These are phyloP conservation scores for Eustoma russellianum DNA, from an alignment of 257 asterid species.

Conservation along the genomic window DNA sequence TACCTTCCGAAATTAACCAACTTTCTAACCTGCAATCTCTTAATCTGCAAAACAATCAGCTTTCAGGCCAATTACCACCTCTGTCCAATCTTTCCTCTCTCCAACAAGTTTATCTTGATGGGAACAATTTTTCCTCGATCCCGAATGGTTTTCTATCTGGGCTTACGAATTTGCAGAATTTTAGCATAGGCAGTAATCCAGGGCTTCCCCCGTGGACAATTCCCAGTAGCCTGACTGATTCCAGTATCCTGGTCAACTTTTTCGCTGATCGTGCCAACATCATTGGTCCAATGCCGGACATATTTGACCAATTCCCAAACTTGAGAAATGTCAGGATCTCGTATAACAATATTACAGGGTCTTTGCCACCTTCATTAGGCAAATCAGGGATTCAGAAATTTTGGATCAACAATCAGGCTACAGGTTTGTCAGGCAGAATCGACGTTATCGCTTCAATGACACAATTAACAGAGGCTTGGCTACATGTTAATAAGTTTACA, in stretches of 20 bases:
- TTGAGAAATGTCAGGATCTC: conserved; percentile 49
- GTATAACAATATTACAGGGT: conserved; percentile 56
- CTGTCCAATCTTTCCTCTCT: conserved; percentile 34
- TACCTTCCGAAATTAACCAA: conserved; percentile 43
- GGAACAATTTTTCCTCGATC: conserved; percentile 46
- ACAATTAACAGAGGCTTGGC: conserved; percentile 37
- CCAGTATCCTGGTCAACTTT: conserved; percentile 34
- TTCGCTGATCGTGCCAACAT: conserved; percentile 40
- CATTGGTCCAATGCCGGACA: conserved; percentile 55
- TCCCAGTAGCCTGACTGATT: conserved; percentile 37
- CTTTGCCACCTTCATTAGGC: conserved; percentile 51
- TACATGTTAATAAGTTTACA: conserved; percentile 53
- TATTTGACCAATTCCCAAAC: conserved; percentile 48
- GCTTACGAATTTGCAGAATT: conserved; percentile 31
- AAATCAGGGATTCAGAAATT: conserved; percentile 44
- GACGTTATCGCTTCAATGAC: conserved; percentile 48
- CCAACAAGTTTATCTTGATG: conserved; percentile 41
- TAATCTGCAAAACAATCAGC: conserved; percentile 38
- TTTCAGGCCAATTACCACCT: conserved; percentile 56
- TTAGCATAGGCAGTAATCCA: conserved; percentile 46
- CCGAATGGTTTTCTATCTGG: conserved; percentile 53
- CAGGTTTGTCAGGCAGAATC: conserved; percentile 47
- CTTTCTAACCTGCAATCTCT: conserved; percentile 52
- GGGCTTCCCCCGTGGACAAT: conserved; percentile 53
- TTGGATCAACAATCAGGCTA: conserved; percentile 57